Evolutionary conservation across 306 rosid species (phyloP).

Genomic region (Cyclanthera cordifolia): DNA sequence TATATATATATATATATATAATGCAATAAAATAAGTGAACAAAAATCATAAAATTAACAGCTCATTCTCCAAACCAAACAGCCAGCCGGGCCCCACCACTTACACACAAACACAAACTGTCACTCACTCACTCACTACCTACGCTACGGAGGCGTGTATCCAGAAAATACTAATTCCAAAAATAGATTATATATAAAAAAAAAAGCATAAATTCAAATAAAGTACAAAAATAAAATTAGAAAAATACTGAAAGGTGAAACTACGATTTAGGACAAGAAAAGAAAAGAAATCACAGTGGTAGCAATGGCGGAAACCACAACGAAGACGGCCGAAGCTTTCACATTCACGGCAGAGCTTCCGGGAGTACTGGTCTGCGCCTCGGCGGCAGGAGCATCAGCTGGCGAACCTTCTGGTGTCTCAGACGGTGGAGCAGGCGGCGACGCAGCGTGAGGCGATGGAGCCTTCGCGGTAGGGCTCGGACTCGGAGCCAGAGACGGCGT

Average conservation of each 20-base stretch:
- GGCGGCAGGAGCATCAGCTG: conserved; percentile 39
- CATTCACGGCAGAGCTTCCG: conserved; percentile 25
- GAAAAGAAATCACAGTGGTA: conserved; percentile 24
- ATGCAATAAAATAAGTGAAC: no score
- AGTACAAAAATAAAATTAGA: conserved; percentile 2
- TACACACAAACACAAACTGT: neutral
- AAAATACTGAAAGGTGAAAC: conserved; percentile 13
- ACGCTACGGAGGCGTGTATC: conserved; percentile 5
- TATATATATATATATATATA: no score
- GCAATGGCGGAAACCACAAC: conserved; percentile 23
- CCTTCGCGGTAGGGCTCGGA: conserved; percentile 23
- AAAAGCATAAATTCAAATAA: no score
- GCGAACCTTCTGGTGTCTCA: conserved; percentile 37
- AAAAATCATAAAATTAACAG: neutral
- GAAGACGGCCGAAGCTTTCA: conserved; percentile 29
- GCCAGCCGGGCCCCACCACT: neutral
- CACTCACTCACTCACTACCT: neutral
- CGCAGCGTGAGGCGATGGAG: conserved; percentile 49
- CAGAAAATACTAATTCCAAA: conserved; percentile 19
- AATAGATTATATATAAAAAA: conserved; percentile 1
- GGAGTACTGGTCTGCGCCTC: conserved; percentile 38
- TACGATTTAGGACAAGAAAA: conserved; percentile 41
- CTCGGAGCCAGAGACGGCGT: conserved; percentile 33
- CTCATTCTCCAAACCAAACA: neutral
- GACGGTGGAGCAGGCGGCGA: conserved; percentile 72